Evolutionary conservation across 2,329 filamentous ascomycete species (phyloP), one percentile per base, ranked within the genome.

Genomic region (Venturia pyrina): DNA sequence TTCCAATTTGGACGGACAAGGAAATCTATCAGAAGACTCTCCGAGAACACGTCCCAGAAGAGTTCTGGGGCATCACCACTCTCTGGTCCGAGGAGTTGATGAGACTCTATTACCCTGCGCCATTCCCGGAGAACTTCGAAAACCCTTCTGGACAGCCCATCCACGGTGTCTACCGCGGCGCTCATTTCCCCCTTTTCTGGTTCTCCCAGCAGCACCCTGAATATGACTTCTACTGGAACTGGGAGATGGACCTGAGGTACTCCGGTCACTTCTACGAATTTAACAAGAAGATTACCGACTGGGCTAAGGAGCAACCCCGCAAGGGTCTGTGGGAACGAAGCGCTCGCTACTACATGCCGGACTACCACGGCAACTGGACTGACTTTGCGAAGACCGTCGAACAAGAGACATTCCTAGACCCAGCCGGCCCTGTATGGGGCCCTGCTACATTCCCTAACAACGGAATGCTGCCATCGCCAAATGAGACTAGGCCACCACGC

Each of bases 61-160:
- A 99, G 73, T 97, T 99, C 78, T 88, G 85, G 70, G 90, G 90
- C 60, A 87, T 99, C 73, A 90, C 90, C 24, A 96, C 90, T 0
- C 82, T 98, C 7, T 99, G 95, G 95, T 95, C 91, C 0, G 92
- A 96, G 76, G 88, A 89, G 32, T 92, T 97, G 76, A 97, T 98
- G 92, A 82, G 89, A 64, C 85, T 92, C 66, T 83, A 96, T 71
- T 99, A 98, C 76, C 89, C 95, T 64, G 91, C 89, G 62, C 87
- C 96, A 34, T 88, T 91, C 72, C 91, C 96, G 68, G 85, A 89
- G 59, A 92, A 87, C 76, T 82, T 83, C 69, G 82, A 83, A 66
- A 84, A 89, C 63, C 82, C 96, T 66, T 78, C 79, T 59, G 78
- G 77, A 61, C 75, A 75, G 15, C 89, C 90, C 1, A 87, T 96